Evolutionary conservation across 352 stramenopile species (phyloP).

Genomic region (Pilasporangium apinafurcum): DNA sequence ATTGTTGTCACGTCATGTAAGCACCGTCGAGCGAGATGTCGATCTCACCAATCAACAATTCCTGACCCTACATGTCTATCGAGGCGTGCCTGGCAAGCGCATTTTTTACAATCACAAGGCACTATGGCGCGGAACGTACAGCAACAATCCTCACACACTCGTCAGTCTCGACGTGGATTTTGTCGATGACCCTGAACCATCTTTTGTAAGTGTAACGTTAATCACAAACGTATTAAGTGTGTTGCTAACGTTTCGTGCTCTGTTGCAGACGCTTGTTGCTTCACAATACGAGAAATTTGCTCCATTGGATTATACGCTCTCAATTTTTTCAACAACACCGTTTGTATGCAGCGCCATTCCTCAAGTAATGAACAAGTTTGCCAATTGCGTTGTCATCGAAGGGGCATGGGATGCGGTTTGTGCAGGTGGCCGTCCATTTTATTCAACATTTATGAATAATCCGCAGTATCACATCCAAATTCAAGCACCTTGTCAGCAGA

Average conservation of each 20-base stretch:
- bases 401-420: constrained; percentile 32
- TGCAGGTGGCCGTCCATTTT: constrained; percentile 61
- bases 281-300: constrained; percentile 91
- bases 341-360: constrained; percentile 54
- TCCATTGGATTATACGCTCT: constrained; percentile 86
- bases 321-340: constrained; percentile 77
- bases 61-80: constrained; percentile 90
- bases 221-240: no score
- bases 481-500: constrained; percentile 16
- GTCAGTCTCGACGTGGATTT: constrained; percentile 81
- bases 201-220: constrained; percentile 31
- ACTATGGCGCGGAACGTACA: constrained; percentile 84
- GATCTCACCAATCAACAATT: constrained; percentile 65
- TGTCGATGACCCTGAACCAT: constrained; percentile 32
- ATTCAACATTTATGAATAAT: constrained; percentile 78
- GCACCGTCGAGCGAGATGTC: constrained; percentile 56
- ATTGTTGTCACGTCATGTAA: constrained; percentile 91
- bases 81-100: constrained; percentile 40
- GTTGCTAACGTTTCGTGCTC: background rate
- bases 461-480: constrained; percentile 61
- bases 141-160: constrained; percentile 90
- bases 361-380: constrained; percentile 25
- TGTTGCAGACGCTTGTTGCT: constrained; percentile 79
- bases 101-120: constrained; percentile 83
- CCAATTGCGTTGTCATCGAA: constrained; percentile 31